Evolutionary conservation across 2,329 filamentous ascomycete species (phyloP), one percentile per base, ranked within the genome.

Genomic region (Triangularia verruculosa): DNA sequence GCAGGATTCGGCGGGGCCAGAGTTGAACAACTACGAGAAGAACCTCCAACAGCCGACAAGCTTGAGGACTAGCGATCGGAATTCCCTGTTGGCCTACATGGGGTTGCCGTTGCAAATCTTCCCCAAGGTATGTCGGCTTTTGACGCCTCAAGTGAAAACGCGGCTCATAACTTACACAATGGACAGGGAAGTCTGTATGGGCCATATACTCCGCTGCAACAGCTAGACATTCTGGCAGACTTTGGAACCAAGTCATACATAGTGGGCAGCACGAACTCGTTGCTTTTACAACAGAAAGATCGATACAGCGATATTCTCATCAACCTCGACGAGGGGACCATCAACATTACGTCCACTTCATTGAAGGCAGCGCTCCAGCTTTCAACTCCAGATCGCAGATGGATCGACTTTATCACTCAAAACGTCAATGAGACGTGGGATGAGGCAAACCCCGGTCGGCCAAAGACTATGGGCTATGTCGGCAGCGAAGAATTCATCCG

Each of bases 401-500:
- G 95, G 94, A 97, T 99, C 70, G 95, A 99, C 77, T 93, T 93
- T 70, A 84, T 99, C 61, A 96, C 93, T 0, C 92, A 97, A 71
- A 91, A 93, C 43, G 92, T 99, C 22, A 91, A 95, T 71, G 93
- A 98, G 68, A 97, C 95, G 0, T 99, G 95, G 95, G 95, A 99
- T 73, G 92, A 97, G 51, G 81, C 87, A 4, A 94, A 98, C 72
- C 95, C 95, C 0, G 86, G 87, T 66, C 85, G 91, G 56, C 95
- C 95, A n/a, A 97, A 93, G 72, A 96, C 92, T 1, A 89, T 97
- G 81, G 93, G 93, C 28, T 99, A 97, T 72, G 88, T 92, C 39
- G 95, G 95, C 28, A 97, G 93, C 67, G 95, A 99, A 78, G 95
- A 98, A 74, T 97, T 97, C 72, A 99, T 99, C 70, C 87, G 95